These are phyloP conservation scores for Penicillium cosmopolitanum DNA, from an alignment of 495 filamentous ascomycete species.

Conservation along the genomic window DNA sequence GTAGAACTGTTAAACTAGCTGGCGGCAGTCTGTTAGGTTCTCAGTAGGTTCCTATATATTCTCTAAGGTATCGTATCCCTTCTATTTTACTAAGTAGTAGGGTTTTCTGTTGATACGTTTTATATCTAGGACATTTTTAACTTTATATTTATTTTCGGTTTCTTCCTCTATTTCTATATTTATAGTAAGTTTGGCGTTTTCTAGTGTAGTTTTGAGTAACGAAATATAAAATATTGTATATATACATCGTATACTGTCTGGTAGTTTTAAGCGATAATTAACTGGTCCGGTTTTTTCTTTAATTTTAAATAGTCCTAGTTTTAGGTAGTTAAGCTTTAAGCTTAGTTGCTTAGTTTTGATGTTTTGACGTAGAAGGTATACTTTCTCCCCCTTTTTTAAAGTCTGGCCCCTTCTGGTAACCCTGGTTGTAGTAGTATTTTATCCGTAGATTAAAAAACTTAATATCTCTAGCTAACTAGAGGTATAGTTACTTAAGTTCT, in stretches of 20 bases:
- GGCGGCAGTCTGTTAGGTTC: constrained; percentile 4
- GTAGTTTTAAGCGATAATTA: too few relatives aligned
- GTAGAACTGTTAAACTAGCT: constrained; percentile 13
- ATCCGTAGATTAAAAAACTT: neutral
- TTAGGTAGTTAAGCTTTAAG: constrained; percentile 12
- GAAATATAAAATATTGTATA: too few relatives aligned
- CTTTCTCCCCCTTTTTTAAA: constrained; percentile 7
- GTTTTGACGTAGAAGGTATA: constrained; percentile 5
- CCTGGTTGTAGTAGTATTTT: neutral
- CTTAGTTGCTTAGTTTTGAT: constrained; percentile 13
- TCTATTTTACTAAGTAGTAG: constrained; percentile 12
- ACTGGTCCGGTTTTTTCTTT: too few relatives aligned
- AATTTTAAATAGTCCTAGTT: too few relatives aligned
- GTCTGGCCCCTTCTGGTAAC: neutral
- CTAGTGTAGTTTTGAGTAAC: too few relatives aligned
- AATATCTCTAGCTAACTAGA: neutral
- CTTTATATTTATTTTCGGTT: constrained; percentile 11
- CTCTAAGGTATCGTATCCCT: constrained; percentile 12
- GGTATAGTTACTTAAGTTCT: neutral
- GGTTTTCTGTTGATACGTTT: constrained; percentile 1
- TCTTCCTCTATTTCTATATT: too few relatives aligned
- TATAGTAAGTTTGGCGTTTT: too few relatives aligned
- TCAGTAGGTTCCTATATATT: constrained; percentile 17
- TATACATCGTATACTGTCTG: too few relatives aligned
- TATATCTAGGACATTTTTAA: constrained; percentile 6